Conservation (phyloP, 805 yeast genomes). For the Cyberlindnera xylosilytica region DNA sequence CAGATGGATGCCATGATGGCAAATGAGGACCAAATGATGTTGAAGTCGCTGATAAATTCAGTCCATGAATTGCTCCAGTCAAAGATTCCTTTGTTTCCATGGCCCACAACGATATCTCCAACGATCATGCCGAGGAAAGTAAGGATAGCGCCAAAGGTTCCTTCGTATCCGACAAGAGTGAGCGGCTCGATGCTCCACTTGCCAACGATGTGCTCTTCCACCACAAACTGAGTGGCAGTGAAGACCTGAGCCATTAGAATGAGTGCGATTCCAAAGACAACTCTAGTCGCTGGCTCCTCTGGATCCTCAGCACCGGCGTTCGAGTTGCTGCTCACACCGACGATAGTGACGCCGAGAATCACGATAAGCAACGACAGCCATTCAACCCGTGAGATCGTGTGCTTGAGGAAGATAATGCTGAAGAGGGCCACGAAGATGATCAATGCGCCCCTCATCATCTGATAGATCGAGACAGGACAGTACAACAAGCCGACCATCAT, state of each 20-base stretch:
- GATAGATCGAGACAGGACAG: slow-evolving; percentile 77
- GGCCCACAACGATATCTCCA: slow-evolving; percentile 40
- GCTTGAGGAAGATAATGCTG: slow-evolving; percentile 58
- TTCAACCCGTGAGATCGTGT: slow-evolving; percentile 54
- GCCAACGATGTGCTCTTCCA: slow-evolving; percentile 66
- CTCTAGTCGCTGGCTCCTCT: slow-evolving; percentile 20
- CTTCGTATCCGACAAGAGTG: slow-evolving; percentile 70
- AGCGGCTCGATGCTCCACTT: slow-evolving; percentile 55
- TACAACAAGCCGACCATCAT: slow-evolving; percentile 72
- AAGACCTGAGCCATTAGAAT: slow-evolving; percentile 62
- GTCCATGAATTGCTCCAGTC: slow-evolving; percentile 49
- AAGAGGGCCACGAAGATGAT: slow-evolving; percentile 74
- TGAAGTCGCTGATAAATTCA: slow-evolving; percentile 42
- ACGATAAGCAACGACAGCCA: slow-evolving; percentile 69
- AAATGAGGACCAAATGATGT: slow-evolving; percentile 51
- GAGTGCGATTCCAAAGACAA: slow-evolving; percentile 53
- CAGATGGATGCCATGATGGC: slow-evolving; percentile 72
- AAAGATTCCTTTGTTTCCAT: slow-evolving; percentile 40
- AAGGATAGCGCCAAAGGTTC: slow-evolving; percentile 55
- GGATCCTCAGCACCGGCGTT: slow-evolving; percentile 12
- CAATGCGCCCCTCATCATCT: slow-evolving; percentile 80
- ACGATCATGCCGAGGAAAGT: slow-evolving; percentile 44
- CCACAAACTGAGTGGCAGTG: slow-evolving; percentile 74
- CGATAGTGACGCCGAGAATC: slow-evolving; percentile 64
- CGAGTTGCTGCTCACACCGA: slow-evolving; percentile 65